phyloP scores from a whole-genome alignment of 2,329 filamentous ascomycete species.

The Monascus ruber region DNA sequence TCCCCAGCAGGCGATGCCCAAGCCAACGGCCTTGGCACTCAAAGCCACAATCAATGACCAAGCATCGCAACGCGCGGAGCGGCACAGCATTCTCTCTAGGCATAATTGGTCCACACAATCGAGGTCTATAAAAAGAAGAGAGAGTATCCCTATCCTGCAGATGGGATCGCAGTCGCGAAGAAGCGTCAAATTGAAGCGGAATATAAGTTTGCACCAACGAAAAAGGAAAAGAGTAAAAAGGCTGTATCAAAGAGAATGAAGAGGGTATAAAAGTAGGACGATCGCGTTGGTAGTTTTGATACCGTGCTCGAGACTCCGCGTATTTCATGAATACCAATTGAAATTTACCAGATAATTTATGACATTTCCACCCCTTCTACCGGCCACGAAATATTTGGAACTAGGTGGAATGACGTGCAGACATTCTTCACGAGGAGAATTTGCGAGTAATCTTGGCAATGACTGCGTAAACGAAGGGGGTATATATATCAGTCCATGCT shows the following conservation, averaged over 20 bases:
- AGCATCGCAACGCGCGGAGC: too few species aligned
- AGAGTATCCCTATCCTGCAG: not conserved
- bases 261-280: not conserved
- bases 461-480: conserved; percentile 42
- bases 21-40: too few species aligned
- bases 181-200: too few species aligned
- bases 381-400: not conserved
- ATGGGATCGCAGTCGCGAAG: not conserved
- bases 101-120: too few species aligned
- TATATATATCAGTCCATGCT: too few species aligned
- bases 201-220: not conserved
- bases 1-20: not conserved
- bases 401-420: conserved; percentile 1
- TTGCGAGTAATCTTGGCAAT: conserved; percentile 90
- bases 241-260: conserved; percentile 1
- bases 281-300: not conserved
- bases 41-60: too few species aligned
- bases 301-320: not conserved
- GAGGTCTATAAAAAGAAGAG: not conserved
- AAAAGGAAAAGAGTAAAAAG: not conserved
- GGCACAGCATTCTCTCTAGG: too few species aligned
- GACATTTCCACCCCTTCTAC: not conserved
- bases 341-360: not conserved
- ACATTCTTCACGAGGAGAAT: conserved; percentile 49
- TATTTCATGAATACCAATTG: too few species aligned